These are phyloP conservation scores for Willaertia magna DNA, from an alignment of 208 protist species.

Conservation along the genomic window DNA sequence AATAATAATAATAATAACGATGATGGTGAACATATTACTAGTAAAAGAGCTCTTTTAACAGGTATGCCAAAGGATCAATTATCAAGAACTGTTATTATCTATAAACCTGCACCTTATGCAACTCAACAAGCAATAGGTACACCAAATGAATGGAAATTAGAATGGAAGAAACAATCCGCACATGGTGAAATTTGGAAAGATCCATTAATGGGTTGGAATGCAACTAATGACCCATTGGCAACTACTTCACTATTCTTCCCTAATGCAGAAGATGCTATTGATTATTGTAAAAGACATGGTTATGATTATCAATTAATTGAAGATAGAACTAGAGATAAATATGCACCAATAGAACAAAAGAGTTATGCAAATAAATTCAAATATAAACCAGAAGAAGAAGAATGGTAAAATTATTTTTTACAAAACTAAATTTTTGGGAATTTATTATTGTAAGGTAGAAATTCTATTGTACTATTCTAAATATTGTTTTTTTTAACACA, in stretches of 20 bases:
- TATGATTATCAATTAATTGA: not conserved
- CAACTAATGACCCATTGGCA: not conserved
- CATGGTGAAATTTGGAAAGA: not conserved
- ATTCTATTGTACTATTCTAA: too few species aligned
- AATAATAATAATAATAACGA: too few species aligned
- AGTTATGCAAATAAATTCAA: not conserved
- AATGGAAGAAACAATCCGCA: not conserved
- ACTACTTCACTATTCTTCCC: not conserved
- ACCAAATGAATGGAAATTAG: not conserved
- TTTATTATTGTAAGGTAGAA: too few species aligned
- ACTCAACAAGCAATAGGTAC: not conserved
- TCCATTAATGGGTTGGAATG: slow-evolving; percentile 10
- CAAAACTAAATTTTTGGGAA: too few species aligned
- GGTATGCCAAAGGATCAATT: not conserved
- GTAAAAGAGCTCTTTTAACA: not conserved
- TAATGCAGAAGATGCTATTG: not conserved
- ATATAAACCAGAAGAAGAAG: not conserved
- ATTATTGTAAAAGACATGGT: not conserved
- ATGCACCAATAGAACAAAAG: not conserved
- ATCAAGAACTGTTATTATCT: not conserved
- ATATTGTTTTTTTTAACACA: too few species aligned
- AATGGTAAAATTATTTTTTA: not conserved
- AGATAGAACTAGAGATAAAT: not conserved
- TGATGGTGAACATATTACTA: not conserved
- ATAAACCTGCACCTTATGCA: not conserved